These are phyloP conservation scores for Yamadazyma mexicana DNA, from an alignment of 1,139 yeast species.

Conservation along the genomic window DNA sequence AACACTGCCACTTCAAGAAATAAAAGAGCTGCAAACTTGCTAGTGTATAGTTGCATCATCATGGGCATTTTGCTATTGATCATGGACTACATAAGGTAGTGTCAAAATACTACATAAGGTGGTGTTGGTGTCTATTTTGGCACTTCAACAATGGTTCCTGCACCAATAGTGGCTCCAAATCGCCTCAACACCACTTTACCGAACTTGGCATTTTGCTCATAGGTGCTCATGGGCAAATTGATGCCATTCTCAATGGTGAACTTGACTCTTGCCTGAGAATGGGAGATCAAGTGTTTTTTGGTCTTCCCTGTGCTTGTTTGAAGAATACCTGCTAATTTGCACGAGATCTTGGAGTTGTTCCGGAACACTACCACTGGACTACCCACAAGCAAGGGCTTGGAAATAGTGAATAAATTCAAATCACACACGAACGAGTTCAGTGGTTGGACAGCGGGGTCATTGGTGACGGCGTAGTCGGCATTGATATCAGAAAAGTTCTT, in stretches of 20 bases:
- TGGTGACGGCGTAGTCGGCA: constrained; percentile 71
- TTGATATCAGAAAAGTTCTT: constrained; percentile 52
- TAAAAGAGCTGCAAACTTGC: constrained; percentile 66
- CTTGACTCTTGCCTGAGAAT: constrained; percentile 71
- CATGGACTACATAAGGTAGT: constrained; percentile 56
- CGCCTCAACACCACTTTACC: constrained; percentile 84
- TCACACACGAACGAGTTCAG: constrained; percentile 55
- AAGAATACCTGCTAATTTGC: constrained; percentile 60
- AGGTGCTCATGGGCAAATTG: constrained; percentile 62
- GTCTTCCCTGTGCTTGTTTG: constrained; percentile 35
- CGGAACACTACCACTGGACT: constrained; percentile 80
- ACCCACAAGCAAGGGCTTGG: constrained; percentile 77
- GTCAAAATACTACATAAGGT: constrained; percentile 3
- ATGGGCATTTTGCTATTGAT: constrained; percentile 64
- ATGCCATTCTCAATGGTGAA: constrained; percentile 58
- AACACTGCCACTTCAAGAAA: constrained; percentile 70
- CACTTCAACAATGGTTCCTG: constrained; percentile 58
- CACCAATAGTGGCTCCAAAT: constrained; percentile 87
- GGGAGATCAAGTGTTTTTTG: constrained; percentile 67
- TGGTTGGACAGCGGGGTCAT: constrained; percentile 42
- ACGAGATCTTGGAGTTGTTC: constrained; percentile 78
- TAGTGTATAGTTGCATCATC: constrained; percentile 59
- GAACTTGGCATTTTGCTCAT: constrained; percentile 57
- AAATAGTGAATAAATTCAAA: constrained; percentile 66
- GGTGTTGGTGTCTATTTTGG: not conserved